Conservation (phyloP, 1,284 basidiomycete species). For the Microbotryomycetes sp. region DNA sequence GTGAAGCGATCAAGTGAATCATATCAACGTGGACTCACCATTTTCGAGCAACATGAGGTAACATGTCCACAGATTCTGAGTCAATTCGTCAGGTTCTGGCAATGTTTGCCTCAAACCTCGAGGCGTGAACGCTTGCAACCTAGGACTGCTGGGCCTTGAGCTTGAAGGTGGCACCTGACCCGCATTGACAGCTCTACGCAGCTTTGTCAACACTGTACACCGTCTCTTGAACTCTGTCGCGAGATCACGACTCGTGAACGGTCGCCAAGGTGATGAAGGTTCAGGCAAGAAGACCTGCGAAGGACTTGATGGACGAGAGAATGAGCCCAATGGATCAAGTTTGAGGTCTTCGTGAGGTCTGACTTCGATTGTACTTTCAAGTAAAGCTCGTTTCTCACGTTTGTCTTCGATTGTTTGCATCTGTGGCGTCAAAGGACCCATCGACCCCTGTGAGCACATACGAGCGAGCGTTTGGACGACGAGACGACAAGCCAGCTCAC, state of each 20-base stretch:
- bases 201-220: constrained; percentile 18
- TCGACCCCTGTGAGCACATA: constrained; percentile 37
- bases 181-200: constrained; percentile 12
- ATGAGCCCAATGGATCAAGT: constrained; percentile 13
- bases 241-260: constrained; percentile 27
- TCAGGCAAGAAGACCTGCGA: constrained; percentile 1
- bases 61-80: constrained; percentile 44
- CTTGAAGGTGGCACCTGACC: constrained; percentile 13
- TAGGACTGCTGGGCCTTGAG: constrained; percentile 27
- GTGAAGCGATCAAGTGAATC: neutral
- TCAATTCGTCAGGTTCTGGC: constrained; percentile 35
- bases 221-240: constrained; percentile 31
- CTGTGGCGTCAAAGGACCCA: constrained; percentile 43
- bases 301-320: constrained; percentile 24
- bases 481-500: constrained; percentile 27
- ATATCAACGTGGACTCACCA: constrained; percentile 39
- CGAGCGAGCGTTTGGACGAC: neutral
- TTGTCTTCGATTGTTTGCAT: constrained; percentile 39
- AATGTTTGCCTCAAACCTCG: constrained; percentile 8
- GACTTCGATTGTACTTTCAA: constrained; percentile 32
- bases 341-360: constrained; percentile 24
- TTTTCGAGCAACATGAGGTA: constrained; percentile 47
- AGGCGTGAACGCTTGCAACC: constrained; percentile 24
- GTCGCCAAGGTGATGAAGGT: constrained; percentile 22
- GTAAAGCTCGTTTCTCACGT: constrained; percentile 34